Base-by-base conservation (phyloP, 108 stramenopile genomes). In the Pseudonitzschia pungens region DNA sequence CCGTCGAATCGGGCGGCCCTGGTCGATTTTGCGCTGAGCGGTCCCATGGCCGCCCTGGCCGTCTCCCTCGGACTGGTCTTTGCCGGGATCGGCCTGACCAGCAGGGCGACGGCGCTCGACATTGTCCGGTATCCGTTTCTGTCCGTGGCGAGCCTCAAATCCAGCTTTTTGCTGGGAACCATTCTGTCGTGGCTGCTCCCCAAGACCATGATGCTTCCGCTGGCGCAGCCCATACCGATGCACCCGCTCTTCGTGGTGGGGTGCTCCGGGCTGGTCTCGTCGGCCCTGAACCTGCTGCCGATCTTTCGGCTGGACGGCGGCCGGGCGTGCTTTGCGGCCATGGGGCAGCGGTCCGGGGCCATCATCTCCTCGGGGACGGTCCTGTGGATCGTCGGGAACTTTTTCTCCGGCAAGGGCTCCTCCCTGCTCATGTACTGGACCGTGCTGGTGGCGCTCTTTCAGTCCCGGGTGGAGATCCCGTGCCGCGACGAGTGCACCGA, bases 291-390 rank as follows among this genome's bases (percentile, higher is more conserved):
- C 70, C 69, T 95, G 43, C 68, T 97, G 52, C 97, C 97, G 0
- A 86, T 98, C 36, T 94, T 94, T 42, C 73, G 93, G 56, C 77
- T 96, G 20, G 96, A 98, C 74, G 97, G 97, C 26, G 96, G 94
- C 16, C 68, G 96, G n/a, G 91, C 91, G 18, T 79, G 70, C 53
- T 71, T 84, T 44, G 84, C 94, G 9, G 81, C 73, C 0, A 83
- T 87, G 57, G 96, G 96, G 9, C 71, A 80, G 54, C 75, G 83
- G 21, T 42, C 59, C 11, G 81, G 84, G 32, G 82, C 73, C 2
- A 26, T 77, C 9, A 54, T 79, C 45, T 89, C 90, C 22, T 75
- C 76, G 7, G 32, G 77, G 11, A 75, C 85, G 3, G 55, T 87
- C 31, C 16, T 90, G 24, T 57, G 81, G 24, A 63, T 91, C 65